Conservation (phyloP, 148 eudicot species). For the Pouteria glomerata region DNA sequence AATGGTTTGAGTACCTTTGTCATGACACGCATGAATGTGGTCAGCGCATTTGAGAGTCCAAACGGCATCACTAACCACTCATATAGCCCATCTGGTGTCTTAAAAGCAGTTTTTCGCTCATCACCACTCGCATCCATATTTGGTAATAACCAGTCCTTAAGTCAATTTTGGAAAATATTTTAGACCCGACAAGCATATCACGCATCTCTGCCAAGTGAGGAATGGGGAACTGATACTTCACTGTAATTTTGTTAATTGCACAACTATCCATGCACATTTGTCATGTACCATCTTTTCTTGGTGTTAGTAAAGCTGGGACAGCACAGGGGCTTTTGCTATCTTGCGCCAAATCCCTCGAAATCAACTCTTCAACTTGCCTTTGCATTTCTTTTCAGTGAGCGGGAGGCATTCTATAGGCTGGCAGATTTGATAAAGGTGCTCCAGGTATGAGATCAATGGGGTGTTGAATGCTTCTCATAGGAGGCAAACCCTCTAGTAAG, state of each 20-base stretch:
- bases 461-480: not conserved
- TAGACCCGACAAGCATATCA: not conserved
- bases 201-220: not conserved
- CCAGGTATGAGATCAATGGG: not conserved
- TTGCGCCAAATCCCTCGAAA: not conserved
- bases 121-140: not conserved
- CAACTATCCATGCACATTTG: not conserved
- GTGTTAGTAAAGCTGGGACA: not conserved
- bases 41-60: not conserved
- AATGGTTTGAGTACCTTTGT: not conserved
- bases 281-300: not conserved
- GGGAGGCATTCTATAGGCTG: not conserved
- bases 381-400: not conserved
- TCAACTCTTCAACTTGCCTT: not conserved
- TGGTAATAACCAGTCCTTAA: not conserved
- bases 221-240: not conserved
- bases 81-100: not conserved
- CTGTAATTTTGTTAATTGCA: not conserved
- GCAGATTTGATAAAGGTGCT: not conserved
- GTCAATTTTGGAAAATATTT: not conserved
- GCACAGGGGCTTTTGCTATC: not conserved
- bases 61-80: not conserved
- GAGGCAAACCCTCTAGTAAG: not conserved
- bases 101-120: not conserved
- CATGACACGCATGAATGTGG: not conserved